Conservation (phyloP, 345 rosid genomes). For the Firmiana major region DNA sequence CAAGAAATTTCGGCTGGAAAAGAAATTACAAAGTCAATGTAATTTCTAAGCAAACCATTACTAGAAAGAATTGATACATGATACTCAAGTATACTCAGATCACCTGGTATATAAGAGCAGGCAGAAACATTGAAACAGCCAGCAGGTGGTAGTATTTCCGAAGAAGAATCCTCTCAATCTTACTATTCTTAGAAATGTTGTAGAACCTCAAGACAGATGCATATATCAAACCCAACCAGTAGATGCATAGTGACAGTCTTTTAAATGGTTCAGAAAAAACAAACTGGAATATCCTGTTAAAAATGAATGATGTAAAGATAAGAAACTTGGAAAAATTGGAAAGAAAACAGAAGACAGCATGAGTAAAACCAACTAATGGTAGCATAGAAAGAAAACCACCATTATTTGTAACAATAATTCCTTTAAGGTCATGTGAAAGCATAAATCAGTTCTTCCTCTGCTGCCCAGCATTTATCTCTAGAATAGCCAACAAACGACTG, state of each 20-base stretch:
- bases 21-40: conserved; percentile 14
- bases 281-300: conserved; percentile 68
- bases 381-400: neutral
- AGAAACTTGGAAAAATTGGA: conserved; percentile 11
- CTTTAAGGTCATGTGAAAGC: neutral
- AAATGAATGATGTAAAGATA: conserved; percentile 1
- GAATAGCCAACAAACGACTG: neutral
- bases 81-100: conserved; percentile 17
- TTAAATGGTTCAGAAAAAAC: conserved; percentile 72
- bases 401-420: neutral
- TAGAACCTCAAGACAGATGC: conserved; percentile 72
- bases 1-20: conserved; percentile 87
- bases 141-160: conserved; percentile 91
- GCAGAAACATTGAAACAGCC: conserved; percentile 95
- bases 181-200: conserved; percentile 80
- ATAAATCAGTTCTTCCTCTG: neutral
- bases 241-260: conserved; percentile 72
- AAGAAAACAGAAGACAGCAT: neutral
- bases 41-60: conserved; percentile 1
- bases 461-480: neutral
- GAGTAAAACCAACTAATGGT: neutral
- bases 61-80: conserved; percentile 2
- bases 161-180: conserved; percentile 91
- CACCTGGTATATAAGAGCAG: conserved; percentile 95
- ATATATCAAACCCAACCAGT: conserved; percentile 68